These are phyloP conservation scores for Roridomyces roridus DNA, from an alignment of 768 basidiomycete species.

Conservation along the genomic window DNA sequence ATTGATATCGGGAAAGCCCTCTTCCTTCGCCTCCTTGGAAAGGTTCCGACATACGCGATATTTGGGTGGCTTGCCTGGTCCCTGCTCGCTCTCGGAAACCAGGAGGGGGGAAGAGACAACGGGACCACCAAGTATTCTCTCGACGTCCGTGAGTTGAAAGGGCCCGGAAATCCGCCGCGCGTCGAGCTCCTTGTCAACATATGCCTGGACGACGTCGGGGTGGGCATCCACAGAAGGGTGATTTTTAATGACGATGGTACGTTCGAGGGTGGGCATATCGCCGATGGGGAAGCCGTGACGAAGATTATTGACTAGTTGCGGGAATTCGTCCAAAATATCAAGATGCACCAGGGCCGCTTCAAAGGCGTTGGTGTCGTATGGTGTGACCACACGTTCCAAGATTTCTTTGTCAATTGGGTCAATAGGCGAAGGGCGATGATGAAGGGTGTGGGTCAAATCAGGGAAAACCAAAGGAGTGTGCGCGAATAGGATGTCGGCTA, in stretches of 20 bases:
- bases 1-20: no score
- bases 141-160: no score
- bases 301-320: conserved; percentile 2
- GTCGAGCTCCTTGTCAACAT: neutral
- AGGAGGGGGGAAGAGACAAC: conserved; percentile 5
- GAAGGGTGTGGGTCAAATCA: neutral
- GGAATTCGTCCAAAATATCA: conserved; percentile 1
- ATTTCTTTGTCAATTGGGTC: no score
- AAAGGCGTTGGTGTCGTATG: conserved; percentile 8
- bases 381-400: neutral
- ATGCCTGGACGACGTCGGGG: neutral
- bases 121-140: neutral
- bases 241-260: conserved; percentile 1
- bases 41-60: conserved; percentile 5
- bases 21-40: neutral
- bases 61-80: no score
- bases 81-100: conserved; percentile 1
- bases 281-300: conserved; percentile 9
- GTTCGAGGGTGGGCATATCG: neutral
- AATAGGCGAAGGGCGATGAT: no score
- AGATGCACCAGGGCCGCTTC: neutral
- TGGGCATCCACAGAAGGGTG: neutral
- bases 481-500: neutral
- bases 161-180: no score
- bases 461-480: neutral